Evolutionary conservation across 768 basidiomycete genomes (phyloP).

Genomic region (Rhodotorula graminis): DNA sequence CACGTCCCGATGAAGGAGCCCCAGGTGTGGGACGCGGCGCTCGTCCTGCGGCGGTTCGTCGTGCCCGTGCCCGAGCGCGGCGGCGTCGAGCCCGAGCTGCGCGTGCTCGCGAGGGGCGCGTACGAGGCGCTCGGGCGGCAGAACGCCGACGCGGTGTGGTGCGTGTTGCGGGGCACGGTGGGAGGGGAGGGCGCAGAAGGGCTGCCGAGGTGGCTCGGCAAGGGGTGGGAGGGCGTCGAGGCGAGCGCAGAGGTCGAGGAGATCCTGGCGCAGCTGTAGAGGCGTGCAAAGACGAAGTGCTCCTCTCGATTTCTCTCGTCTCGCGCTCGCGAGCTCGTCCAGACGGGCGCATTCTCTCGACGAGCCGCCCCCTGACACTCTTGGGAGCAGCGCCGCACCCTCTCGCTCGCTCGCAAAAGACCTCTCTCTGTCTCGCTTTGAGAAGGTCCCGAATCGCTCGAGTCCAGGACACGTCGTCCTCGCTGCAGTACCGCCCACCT

Average conservation of each 20-base stretch:
- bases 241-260: not conserved
- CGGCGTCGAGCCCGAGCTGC: constrained; percentile 68
- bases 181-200: not conserved
- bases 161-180: constrained; percentile 54
- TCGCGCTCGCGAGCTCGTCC: no score
- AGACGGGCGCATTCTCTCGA: no score
- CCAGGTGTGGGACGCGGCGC: constrained; percentile 72
- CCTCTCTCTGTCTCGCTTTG: no score
- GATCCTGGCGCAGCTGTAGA: not conserved
- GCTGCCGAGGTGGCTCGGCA: constrained; percentile 11
- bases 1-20: constrained; percentile 65
- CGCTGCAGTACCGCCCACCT: not conserved
- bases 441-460: no score
- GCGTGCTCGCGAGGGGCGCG: constrained; percentile 60
- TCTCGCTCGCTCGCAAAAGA: no score
- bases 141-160: constrained; percentile 81
- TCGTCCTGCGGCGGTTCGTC: constrained; percentile 73
- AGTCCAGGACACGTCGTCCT: no score
- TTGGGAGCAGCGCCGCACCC: no score
- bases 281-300: no score
- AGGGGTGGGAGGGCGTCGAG: constrained; percentile 9
- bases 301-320: no score
- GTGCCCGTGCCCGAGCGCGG: constrained; percentile 44
- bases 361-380: no score
- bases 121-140: constrained; percentile 59